Conservation (phyloP, 176 grass and related monocot genomes). For the Carex littledalei region DNA sequence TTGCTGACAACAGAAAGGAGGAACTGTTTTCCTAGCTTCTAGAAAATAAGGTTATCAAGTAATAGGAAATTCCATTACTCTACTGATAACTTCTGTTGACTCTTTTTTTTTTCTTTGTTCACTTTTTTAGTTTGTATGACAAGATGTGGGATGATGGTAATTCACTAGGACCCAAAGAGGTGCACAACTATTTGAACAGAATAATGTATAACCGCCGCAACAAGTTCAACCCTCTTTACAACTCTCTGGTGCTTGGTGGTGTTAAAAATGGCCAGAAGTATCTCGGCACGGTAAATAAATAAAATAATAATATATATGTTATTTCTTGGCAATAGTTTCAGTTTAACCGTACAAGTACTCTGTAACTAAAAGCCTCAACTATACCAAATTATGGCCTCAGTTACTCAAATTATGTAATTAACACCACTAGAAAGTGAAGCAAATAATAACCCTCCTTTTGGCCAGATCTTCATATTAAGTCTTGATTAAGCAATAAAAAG, state of each 20-base stretch:
- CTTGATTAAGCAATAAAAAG: background rate
- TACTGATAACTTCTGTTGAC: background rate
- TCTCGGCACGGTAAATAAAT: slow-evolving; percentile 75
- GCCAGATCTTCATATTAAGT: background rate
- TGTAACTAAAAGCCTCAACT: background rate
- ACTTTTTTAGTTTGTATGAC: slow-evolving; percentile 60
- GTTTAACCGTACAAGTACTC: background rate
- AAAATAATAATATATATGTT: background rate
- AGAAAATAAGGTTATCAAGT: too few relatives aligned
- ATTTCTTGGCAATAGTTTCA: background rate
- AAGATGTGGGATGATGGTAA: slow-evolving; percentile 99
- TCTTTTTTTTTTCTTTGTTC: background rate
- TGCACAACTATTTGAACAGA: slow-evolving; percentile 82
- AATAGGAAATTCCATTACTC: slow-evolving; percentile 1
- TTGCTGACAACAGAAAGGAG: background rate
- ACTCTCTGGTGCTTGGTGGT: slow-evolving; percentile 88
- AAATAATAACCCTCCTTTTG: background rate
- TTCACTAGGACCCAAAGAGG: slow-evolving; percentile 92
- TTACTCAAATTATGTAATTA: background rate
- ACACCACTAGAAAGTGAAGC: background rate
- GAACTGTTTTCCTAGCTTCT: background rate
- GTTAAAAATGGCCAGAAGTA: slow-evolving; percentile 96
- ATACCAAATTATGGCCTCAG: background rate
- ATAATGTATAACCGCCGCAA: slow-evolving; percentile 97
- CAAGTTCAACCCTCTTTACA: slow-evolving; percentile 97